Base-by-base conservation (phyloP, 768 basidiomycete genomes). In the Terana coerulea region DNA sequence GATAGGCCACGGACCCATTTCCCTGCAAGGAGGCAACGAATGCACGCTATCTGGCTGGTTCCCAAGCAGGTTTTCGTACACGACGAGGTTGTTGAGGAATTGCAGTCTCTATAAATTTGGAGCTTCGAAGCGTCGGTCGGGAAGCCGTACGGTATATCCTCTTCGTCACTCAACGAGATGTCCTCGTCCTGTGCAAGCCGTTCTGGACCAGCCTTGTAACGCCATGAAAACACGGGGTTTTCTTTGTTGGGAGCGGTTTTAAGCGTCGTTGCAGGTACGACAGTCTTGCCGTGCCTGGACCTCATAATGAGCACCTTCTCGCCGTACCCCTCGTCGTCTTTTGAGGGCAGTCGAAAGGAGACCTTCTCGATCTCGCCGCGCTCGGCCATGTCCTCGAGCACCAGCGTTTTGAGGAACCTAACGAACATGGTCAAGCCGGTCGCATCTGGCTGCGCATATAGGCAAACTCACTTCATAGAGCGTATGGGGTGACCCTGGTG, bases 331-430 rank as follows among this genome's bases (percentile, higher is more conserved):
- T 40, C 22, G 10, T 34, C 22, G 30, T 24, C 31, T 19, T 21
- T 11, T 22, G 19, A 43, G 12, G 24, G 19, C 2, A 21, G 37
- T n/a, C 30, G 44, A 21, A 60, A 44, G 43, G 28, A 41, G n/a
- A 62, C 40, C 50, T 65, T 64, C 36, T 59, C 56, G 22, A 62
- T 29, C 30, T 62, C 53, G 15, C 45, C 42, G 1, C 39, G 30
- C 14, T 50, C 46, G 9, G 45, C 59, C 52, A 65, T 57, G 43
- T 59, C 28, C 21, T 52, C 55, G 8, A 66, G 43, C 9, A 65
- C 44, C 31, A 57, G 33, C 25, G 53, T 61, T 35, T 63, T 66
- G 28, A 65, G 60, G 37, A 56, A 64, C 44, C 64, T 65, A 37
- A 24, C 14, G 14, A 26, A 5, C 22, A 33, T 17, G 39, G 9